Base-by-base conservation (phyloP, 2,329 filamentous ascomycete genomes). In the Penicillium sp. region DNA sequence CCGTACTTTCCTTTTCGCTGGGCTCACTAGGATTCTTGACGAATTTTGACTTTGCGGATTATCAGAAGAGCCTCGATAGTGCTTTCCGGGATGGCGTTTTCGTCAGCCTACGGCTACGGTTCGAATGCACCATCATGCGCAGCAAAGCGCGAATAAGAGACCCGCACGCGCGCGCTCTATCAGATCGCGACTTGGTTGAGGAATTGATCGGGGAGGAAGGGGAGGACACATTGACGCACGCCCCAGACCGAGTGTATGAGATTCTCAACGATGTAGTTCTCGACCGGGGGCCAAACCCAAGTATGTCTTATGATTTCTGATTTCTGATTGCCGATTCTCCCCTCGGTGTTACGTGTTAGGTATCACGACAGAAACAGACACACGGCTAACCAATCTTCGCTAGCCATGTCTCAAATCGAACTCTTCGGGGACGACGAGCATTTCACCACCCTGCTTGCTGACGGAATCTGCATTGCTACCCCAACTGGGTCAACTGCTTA, bases 241-340 rank as follows among this genome's bases (percentile, higher is more conserved):
- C 80, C 40, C 92, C 92, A 0, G 90, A 94, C 65, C 85, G 86
- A 38, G 92, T 89, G 1, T 91, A 87, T 72, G 90, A 96, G 73
- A 96, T 97, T 56, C 78, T 99, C 60, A 99, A 99, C 67, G 94
- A 99, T 72, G 86, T 97, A n/a, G 93, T 99, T 9, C 85, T 97
- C 31, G 94, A 99, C 69, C 84, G 94, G 18, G 94, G 94, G 0
- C 94, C 94, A 7, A 97, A 95, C 73, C 86, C 93, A 44, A 96
- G 89, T 91, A 78, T 78, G 87, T 5, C 20, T 35, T n/a, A 20
- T 9, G 8, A 10, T 29, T 29, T 29, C 31, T 18, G 7, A 31
- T 80, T n/a, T n/a, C 14, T 26, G 37, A 24, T 20, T 38, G 22
- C 16, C 16, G 49, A 22, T 31, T 29, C n/a, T 39, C 20, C 42